Percentiles rank a stretch among this genome's conserved stretches.
phyloP scores from a whole-genome alignment of 495 filamentous ascomycete genomes.

The Sabuloglossum arenarium region DNA sequence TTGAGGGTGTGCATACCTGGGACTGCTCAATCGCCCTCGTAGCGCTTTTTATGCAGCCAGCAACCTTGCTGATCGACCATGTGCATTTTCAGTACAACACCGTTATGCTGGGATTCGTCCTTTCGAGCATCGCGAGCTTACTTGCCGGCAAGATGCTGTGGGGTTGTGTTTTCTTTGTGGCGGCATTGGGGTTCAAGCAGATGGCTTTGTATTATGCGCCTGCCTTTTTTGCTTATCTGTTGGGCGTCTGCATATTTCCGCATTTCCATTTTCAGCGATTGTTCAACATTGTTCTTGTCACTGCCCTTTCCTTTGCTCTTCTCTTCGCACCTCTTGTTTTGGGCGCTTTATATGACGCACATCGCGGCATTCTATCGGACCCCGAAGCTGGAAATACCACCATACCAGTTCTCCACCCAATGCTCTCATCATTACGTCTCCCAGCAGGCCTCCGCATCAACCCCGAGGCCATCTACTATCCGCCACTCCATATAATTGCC shows the following conservation, averaged over 20 bases:
- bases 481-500: constrained; percentile 47
- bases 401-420: constrained; percentile 21
- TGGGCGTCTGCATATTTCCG: constrained; percentile 67
- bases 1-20: constrained; percentile 53
- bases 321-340: constrained; percentile 54
- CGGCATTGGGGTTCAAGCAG: constrained; percentile 84
- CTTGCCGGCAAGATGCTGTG: constrained; percentile 67
- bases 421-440: neutral
- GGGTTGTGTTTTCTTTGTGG: constrained; percentile 87
- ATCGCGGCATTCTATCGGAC: constrained; percentile 27
- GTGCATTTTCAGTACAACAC: constrained; percentile 99
- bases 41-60: constrained; percentile 82
- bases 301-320: constrained; percentile 42
- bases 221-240: constrained; percentile 72
- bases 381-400: constrained; percentile 22
- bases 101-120: constrained; percentile 80
- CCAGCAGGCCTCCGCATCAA: constrained; percentile 36
- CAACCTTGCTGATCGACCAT: constrained; percentile 82
- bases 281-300: constrained; percentile 50
- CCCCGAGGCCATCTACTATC: constrained; percentile 44
- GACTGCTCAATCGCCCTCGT: constrained; percentile 65
- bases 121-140: constrained; percentile 75
- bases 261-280: constrained; percentile 47
- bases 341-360: constrained; percentile 38
- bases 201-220: constrained; percentile 98